phyloP scores from a whole-genome alignment of 139 green algal species.

The Micractinium conductrix region DNA sequence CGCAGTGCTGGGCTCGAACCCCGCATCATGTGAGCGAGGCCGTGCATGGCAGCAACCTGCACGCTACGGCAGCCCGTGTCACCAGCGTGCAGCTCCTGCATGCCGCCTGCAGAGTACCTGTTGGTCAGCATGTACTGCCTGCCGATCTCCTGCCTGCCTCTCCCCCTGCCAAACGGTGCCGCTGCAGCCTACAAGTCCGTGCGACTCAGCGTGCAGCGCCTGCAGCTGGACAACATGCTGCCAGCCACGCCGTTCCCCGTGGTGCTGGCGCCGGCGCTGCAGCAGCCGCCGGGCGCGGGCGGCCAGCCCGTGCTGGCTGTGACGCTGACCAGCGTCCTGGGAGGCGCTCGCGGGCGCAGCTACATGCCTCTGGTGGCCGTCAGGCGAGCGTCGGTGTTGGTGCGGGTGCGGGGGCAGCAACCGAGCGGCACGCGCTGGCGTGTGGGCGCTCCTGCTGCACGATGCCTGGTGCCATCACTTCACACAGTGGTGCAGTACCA shows the following conservation, averaged over 20 bases:
- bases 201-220: constrained; percentile 38
- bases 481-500: no score
- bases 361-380: constrained; percentile 60
- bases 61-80: no score
- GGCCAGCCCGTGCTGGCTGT: constrained; percentile 42
- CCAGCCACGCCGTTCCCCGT: constrained; percentile 71
- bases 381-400: neutral
- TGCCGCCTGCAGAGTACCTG: no score
- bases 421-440: neutral
- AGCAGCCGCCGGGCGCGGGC: neutral
- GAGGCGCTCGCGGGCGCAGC: constrained; percentile 46
- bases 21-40: neutral
- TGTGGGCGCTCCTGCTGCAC: no score
- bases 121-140: no score
- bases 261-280: constrained; percentile 54
- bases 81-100: no score
- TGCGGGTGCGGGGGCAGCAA: neutral
- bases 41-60: no score
- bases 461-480: no score
- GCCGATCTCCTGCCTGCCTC: neutral
- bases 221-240: constrained; percentile 86
- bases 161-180: neutral
- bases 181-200: constrained; percentile 36
- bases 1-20: constrained; percentile 10
- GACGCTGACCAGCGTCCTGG: constrained; percentile 45